These are phyloP conservation scores for Cytospora piceicola DNA, from an alignment of 2,329 filamentous ascomycete species.

Conservation along the genomic window DNA sequence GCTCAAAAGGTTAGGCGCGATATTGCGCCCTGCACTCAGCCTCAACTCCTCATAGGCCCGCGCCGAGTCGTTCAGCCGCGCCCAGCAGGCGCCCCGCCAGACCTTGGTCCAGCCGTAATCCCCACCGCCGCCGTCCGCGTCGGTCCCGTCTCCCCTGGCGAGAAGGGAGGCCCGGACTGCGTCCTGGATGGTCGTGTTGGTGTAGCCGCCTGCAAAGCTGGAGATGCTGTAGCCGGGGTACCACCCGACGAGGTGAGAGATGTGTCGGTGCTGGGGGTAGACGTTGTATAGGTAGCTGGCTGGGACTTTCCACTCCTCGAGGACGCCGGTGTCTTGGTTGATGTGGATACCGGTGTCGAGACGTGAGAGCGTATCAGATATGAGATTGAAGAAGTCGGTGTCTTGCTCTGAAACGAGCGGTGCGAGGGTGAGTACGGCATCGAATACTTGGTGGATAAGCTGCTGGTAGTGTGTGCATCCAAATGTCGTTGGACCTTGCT, in stretches of 20 bases:
- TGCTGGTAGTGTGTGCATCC: conserved; percentile 59
- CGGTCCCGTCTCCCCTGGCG: conserved; percentile 23
- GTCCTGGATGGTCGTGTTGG: conserved; percentile 45
- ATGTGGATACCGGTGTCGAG: conserved; percentile 57
- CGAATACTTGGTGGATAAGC: conserved; percentile 50
- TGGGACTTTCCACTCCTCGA: conserved; percentile 56
- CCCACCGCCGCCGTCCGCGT: conserved; percentile 21
- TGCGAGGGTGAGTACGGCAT: conserved; percentile 41
- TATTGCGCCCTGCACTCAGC: conserved; percentile 53
- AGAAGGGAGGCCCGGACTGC: conserved; percentile 52
- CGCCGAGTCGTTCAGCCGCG: conserved; percentile 54
- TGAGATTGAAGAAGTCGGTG: conserved; percentile 37
- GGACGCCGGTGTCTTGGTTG: conserved; percentile 43
- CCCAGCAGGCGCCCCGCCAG: conserved; percentile 62
- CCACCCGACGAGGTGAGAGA: conserved; percentile 61
- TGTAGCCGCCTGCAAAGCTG: conserved; percentile 46
- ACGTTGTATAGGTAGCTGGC: conserved; percentile 39
- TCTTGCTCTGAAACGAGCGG: conserved; percentile 35
- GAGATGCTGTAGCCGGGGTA: conserved; percentile 57
- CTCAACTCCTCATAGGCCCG: conserved; percentile 52
- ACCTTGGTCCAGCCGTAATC: conserved; percentile 63
- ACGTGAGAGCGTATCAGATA: conserved; percentile 48
- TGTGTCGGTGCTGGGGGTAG: conserved; percentile 48
- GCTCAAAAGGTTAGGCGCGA: conserved; percentile 53
- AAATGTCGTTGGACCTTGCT: conserved; percentile 59